These are phyloP conservation scores for Asterella californica DNA, from an alignment of 225 moss, liverwort and hornwort genomes.

Conservation along the genomic window DNA sequence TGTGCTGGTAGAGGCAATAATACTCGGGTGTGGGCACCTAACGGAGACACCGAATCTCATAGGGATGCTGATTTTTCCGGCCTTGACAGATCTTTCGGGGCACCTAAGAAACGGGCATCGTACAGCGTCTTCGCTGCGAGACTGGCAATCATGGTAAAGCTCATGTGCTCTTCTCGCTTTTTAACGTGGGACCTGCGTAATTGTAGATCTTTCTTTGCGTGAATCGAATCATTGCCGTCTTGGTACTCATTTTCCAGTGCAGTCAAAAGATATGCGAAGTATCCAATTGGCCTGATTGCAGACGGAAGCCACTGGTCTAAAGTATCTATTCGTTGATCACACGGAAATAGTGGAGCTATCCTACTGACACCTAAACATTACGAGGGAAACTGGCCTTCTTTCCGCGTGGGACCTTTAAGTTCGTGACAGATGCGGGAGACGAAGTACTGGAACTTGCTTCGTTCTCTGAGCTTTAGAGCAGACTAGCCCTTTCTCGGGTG, in stretches of 20 bases:
- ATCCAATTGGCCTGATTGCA: background rate
- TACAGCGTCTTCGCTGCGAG: slow-evolving; percentile 29
- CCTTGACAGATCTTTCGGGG: slow-evolving; percentile 8
- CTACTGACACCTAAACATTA: background rate
- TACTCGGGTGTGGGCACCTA: slow-evolving; percentile 20
- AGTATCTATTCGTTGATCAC: background rate
- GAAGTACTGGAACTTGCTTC: background rate
- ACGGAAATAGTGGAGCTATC: background rate
- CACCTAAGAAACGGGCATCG: slow-evolving; percentile 12
- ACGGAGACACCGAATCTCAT: slow-evolving; percentile 16
- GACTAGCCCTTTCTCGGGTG: background rate
- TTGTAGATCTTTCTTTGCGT: background rate
- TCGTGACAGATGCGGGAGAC: background rate
- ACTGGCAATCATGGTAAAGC: slow-evolving; percentile 28
- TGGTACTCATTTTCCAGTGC: background rate
- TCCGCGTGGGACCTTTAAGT: background rate
- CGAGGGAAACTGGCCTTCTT: background rate
- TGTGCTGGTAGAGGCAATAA: background rate
- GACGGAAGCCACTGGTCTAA: no score
- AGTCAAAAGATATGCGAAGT: background rate
- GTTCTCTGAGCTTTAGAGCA: background rate
- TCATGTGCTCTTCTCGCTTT: background rate
- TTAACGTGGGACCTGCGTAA: background rate
- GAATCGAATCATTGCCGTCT: background rate
- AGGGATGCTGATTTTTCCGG: background rate